Percentiles rank a stretch among this genome's conserved stretches.
These are phyloP conservation scores for Pleurotus cornucopiae DNA, from an alignment of 768 basidiomycete genomes.

Conservation along the genomic window DNA sequence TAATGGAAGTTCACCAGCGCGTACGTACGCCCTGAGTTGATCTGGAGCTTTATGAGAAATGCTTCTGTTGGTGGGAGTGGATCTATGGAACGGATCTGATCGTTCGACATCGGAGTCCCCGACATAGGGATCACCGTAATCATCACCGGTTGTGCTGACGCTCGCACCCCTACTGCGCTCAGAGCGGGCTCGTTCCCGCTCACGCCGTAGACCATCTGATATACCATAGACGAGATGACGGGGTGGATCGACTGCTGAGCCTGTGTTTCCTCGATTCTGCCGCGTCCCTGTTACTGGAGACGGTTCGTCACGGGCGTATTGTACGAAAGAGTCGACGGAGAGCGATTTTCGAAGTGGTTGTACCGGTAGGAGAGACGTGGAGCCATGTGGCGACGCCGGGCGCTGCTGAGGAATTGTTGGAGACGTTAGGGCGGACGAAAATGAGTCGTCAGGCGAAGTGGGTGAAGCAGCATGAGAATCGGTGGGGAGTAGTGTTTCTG, in stretches of 20 bases:
- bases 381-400: slow-evolving; percentile 17
- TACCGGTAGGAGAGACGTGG: slow-evolving; percentile 26
- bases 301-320: slow-evolving; percentile 33
- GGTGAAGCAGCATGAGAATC: neutral
- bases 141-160: slow-evolving; percentile 43
- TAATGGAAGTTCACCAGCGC: slow-evolving; percentile 59
- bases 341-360: slow-evolving; percentile 63
- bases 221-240: slow-evolving; percentile 22
- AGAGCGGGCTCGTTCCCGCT: slow-evolving; percentile 24
- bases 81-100: slow-evolving; percentile 37
- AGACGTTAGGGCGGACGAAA: slow-evolving; percentile 13
- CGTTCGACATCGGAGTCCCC: slow-evolving; percentile 54
- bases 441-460: slow-evolving; percentile 16
- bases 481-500: neutral
- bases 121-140: slow-evolving; percentile 28
- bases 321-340: slow-evolving; percentile 74
- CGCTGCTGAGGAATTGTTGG: slow-evolving; percentile 12
- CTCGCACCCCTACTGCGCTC: slow-evolving; percentile 54
- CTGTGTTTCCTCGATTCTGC: slow-evolving; percentile 32
- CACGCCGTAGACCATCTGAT: slow-evolving; percentile 15
- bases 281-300: slow-evolving; percentile 25
- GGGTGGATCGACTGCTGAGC: slow-evolving; percentile 29
- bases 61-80: slow-evolving; percentile 39
- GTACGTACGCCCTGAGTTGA: slow-evolving; percentile 33
- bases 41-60: slow-evolving; percentile 47